phyloP scores from a whole-genome alignment of 1,139 yeast genomes.

The Pichia sp. region DNA sequence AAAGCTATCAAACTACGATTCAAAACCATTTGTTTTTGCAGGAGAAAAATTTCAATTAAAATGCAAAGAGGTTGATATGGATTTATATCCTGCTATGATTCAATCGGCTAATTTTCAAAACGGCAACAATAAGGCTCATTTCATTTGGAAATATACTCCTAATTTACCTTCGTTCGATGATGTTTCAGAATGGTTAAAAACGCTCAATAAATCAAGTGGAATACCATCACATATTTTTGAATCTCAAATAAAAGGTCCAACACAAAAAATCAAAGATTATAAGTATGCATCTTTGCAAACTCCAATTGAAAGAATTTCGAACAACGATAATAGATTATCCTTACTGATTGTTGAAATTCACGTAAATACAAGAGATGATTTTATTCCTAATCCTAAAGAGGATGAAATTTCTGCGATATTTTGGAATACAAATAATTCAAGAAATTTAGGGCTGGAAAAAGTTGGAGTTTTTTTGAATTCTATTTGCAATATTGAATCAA shows the following conservation, averaged over 20 bases:
- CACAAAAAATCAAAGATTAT: constrained; percentile 32
- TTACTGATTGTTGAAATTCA: constrained; percentile 63
- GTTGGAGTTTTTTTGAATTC: constrained; percentile 33
- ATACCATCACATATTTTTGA: constrained; percentile 24
- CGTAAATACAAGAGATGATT: constrained; percentile 43
- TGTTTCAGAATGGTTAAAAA: constrained; percentile 30
- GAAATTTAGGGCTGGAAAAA: constrained; percentile 2
- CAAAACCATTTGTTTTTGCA: constrained; percentile 55
- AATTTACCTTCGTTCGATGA: constrained; percentile 37
- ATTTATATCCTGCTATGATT: background rate
- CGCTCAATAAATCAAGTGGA: background rate
- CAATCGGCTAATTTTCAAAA: background rate
- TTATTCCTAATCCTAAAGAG: constrained; percentile 57
- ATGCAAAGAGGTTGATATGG: constrained; percentile 24
- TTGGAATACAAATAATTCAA: constrained; percentile 37
- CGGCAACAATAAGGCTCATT: background rate
- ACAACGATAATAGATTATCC: constrained; percentile 38
- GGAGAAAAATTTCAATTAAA: constrained; percentile 50
- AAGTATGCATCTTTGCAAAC: constrained; percentile 32
- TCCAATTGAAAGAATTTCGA: constrained; percentile 33
- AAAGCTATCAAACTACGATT: constrained; percentile 43
- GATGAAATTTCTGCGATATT: constrained; percentile 57
- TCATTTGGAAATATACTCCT: constrained; percentile 34
- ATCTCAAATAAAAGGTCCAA: constrained; percentile 48
- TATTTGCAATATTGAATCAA: background rate